Evolutionary conservation across 1,284 basidiomycete species (phyloP).

Genomic region (Bondarzewia mesenterica): DNA sequence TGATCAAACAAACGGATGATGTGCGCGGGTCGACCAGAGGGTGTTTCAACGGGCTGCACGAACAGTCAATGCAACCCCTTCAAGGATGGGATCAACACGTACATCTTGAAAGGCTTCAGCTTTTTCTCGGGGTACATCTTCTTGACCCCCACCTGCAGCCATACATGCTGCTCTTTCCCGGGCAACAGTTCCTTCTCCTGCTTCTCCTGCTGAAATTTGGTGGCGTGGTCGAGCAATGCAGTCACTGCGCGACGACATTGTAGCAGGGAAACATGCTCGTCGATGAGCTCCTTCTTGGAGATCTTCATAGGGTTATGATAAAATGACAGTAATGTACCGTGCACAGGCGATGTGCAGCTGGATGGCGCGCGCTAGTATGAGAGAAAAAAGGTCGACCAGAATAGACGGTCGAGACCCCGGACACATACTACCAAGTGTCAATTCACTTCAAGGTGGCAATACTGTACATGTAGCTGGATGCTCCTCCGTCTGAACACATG

Average conservation of each 20-base stretch:
- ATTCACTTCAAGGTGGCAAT: too few relatives aligned
- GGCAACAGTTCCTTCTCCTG: conserved; percentile 75
- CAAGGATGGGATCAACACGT: conserved; percentile 22
- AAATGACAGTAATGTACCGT: too few relatives aligned
- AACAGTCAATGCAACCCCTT: neutral
- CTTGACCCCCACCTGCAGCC: conserved; percentile 83
- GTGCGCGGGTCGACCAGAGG: conserved; percentile 78
- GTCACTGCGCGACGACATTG: conserved; percentile 76
- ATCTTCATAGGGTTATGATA: conserved; percentile 21
- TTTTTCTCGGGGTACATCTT: conserved; percentile 67
- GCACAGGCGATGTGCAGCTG: too few relatives aligned
- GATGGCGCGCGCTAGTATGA: too few relatives aligned
- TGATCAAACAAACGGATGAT: conserved; percentile 81
- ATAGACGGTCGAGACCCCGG: too few relatives aligned
- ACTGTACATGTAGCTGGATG: too few relatives aligned
- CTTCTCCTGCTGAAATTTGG: conserved; percentile 53
- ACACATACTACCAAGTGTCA: too few relatives aligned
- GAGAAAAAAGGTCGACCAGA: too few relatives aligned
- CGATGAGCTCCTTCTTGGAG: conserved; percentile 48
- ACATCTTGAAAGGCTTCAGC: conserved; percentile 84
- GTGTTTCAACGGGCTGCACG: conserved; percentile 64
- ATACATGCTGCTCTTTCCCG: conserved; percentile 75
- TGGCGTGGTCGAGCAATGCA: conserved; percentile 65
- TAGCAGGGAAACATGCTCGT: conserved; percentile 56
- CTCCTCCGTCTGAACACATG: too few relatives aligned